Evolutionary conservation across 2,329 filamentous ascomycete species (phyloP).

Genomic region (Onygenales sp.): DNA sequence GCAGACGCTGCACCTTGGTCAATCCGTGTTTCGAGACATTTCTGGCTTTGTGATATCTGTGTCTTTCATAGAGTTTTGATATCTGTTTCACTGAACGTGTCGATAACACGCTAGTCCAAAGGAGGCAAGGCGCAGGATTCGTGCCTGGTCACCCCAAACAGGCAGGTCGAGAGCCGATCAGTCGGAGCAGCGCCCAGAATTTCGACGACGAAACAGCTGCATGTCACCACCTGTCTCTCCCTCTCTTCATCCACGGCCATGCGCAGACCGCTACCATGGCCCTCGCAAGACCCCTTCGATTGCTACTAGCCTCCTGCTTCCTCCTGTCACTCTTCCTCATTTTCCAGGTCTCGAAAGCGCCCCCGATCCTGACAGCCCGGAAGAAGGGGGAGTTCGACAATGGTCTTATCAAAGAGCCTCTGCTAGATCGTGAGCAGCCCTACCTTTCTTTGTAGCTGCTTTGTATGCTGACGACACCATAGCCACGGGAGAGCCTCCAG

Average conservation of each 20-base stretch:
- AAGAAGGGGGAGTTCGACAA: conserved; percentile 29
- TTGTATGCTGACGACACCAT: conserved; percentile 13
- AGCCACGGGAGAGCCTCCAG: conserved; percentile 79
- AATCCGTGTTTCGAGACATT: no score
- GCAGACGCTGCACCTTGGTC: no score
- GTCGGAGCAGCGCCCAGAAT: neutral
- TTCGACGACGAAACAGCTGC: neutral
- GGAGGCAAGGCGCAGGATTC: neutral
- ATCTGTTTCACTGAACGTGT: neutral
- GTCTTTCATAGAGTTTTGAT: neutral
- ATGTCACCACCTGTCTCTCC: neutral
- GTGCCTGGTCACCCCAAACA: neutral
- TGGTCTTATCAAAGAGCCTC: conserved; percentile 69
- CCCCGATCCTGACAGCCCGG: conserved; percentile 28
- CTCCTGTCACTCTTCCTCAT: conserved; percentile 70
- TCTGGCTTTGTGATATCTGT: no score
- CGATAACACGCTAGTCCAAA: neutral
- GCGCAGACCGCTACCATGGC: conserved; percentile 51
- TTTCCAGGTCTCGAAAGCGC: conserved; percentile 60
- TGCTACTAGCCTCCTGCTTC: conserved; percentile 62
- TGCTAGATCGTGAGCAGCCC: conserved; percentile 64
- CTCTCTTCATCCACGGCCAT: neutral
- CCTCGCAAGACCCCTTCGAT: conserved; percentile 73
- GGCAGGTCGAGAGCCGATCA: neutral
- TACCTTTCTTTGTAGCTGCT: conserved; percentile 7